phyloP scores from a whole-genome alignment of 208 protist species.

The Wallacemonas sp. region DNA sequence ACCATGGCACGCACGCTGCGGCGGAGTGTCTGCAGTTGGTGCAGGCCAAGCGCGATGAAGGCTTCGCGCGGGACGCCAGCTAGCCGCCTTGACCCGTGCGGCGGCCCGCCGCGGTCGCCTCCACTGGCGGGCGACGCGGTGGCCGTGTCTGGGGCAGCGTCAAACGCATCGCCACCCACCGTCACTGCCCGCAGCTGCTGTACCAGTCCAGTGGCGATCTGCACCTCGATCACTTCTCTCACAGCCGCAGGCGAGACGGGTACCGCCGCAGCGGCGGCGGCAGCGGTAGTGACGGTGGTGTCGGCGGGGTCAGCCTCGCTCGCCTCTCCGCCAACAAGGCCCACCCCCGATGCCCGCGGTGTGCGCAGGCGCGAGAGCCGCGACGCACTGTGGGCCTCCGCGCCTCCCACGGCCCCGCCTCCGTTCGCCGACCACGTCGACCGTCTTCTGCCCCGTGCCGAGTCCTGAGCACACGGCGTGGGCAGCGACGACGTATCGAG shows the following conservation, averaged over 20 bases:
- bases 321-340: too few relatives aligned
- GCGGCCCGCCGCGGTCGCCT: background rate
- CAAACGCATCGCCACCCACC: background rate
- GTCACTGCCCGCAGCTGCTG: slow-evolving; percentile 24
- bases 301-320: too few relatives aligned
- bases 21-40: slow-evolving; percentile 62
- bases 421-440: background rate
- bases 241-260: background rate
- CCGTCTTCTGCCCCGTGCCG: background rate
- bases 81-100: background rate
- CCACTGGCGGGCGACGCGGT: background rate
- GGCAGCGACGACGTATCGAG: background rate
- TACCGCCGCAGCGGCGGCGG: background rate
- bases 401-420: background rate
- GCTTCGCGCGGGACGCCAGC: slow-evolving; percentile 10
- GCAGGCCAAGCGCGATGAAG: slow-evolving; percentile 38
- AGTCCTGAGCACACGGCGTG: background rate
- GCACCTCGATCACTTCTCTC: background rate
- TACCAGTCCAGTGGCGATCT: slow-evolving; percentile 10
- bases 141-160: background rate
- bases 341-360: background rate
- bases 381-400: background rate
- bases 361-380: background rate
- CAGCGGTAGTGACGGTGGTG: background rate
- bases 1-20: slow-evolving; percentile 51